Conservation (phyloP, 345 rosid genomes). For the Bruguiera parviflora region DNA sequence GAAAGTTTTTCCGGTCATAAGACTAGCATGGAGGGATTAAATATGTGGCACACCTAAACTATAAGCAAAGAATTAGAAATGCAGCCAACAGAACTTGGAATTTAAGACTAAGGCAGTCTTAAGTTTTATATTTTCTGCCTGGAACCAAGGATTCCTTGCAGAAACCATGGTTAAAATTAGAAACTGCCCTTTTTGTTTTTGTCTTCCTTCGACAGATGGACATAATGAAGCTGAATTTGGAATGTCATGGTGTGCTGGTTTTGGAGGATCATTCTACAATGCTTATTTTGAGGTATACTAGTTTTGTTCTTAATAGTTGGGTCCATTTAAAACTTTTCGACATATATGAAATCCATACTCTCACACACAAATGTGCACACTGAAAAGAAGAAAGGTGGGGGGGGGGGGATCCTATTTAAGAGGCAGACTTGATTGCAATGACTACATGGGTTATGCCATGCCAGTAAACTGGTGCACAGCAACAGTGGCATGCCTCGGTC, state of each 20-base stretch:
- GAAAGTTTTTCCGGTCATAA: background rate
- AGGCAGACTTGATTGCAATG: no score
- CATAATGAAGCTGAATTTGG: constrained; percentile 95
- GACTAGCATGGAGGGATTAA: background rate
- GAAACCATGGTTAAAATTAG: background rate
- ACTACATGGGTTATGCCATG: no score
- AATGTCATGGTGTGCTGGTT: constrained; percentile 97
- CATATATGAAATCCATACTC: no score
- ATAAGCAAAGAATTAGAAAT: background rate
- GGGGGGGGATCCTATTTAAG: no score
- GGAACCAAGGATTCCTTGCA: background rate
- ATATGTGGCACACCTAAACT: background rate
- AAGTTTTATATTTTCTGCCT: no score
- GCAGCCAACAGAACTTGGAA: background rate
- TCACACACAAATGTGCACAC: no score
- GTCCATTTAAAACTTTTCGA: no score
- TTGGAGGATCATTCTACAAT: constrained; percentile 73
- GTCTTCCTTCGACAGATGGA: constrained; percentile 52
- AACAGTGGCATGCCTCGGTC: background rate
- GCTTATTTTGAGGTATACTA: constrained; percentile 68
- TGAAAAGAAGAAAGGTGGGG: no score
- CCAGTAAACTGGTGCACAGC: no score
- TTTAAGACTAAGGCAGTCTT: background rate
- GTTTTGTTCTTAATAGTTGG: no score
- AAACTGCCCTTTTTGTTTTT: background rate